A percentile compares a stretch with the other conserved stretches of the same genome.
These are phyloP conservation scores for Aurantiochytrium sp. DNA, from an alignment of 108 stramenopile species.

Conservation along the genomic window DNA sequence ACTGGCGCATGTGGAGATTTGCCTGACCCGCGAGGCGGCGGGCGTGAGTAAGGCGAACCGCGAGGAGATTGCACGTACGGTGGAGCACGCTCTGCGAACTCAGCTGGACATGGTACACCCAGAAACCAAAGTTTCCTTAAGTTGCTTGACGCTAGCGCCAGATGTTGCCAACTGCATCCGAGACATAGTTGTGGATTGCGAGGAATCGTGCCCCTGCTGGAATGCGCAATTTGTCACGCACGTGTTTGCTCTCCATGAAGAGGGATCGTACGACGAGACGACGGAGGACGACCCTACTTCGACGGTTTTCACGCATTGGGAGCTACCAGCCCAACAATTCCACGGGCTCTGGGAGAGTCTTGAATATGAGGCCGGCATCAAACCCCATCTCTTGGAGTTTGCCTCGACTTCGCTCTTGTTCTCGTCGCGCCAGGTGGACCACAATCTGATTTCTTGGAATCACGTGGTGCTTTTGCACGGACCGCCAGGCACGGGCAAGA, in stretches of 20 bases:
- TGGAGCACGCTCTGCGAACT: background rate
- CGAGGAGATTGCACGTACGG: background rate
- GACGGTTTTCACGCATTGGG: slow-evolving; percentile 14
- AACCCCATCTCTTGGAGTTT: slow-evolving; percentile 38
- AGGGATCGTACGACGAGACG: slow-evolving; percentile 2
- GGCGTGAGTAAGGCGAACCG: background rate
- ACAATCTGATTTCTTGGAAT: slow-evolving; percentile 61
- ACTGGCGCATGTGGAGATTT: background rate
- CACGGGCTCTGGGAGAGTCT: slow-evolving; percentile 40
- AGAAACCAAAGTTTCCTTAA: background rate
- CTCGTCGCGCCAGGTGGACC: slow-evolving; percentile 28
- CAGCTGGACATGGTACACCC: background rate
- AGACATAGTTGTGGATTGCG: background rate
- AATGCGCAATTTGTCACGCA: background rate
- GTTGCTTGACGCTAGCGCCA: background rate
- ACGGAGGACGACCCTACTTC: background rate
- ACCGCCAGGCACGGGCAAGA: slow-evolving; percentile 71
- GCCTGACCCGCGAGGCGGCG: background rate
- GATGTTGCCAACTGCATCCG: background rate
- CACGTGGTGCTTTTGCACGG: slow-evolving; percentile 72
- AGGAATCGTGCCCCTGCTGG: background rate
- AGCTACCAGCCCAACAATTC: background rate
- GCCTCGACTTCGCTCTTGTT: slow-evolving; percentile 43
- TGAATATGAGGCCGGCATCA: slow-evolving; percentile 28
- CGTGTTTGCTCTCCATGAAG: background rate